These are phyloP conservation scores for Musa acuminata DNA, from an alignment of 176 grass and related monocot species.

Conservation along the genomic window DNA sequence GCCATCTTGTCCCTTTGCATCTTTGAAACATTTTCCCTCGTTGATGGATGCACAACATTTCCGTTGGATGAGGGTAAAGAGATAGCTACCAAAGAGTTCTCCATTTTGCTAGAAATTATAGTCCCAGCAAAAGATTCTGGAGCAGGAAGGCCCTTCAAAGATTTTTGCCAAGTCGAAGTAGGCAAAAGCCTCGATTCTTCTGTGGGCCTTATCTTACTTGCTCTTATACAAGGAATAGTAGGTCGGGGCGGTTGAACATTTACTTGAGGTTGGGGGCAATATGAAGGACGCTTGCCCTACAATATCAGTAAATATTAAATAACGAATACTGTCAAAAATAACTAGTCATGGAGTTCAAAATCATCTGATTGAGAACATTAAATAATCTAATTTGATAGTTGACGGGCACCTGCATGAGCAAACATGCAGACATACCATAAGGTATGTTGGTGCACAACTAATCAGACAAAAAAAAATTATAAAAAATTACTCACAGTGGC, in stretches of 20 bases:
- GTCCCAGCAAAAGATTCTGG: slow-evolving; percentile 17
- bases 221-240: slow-evolving; percentile 25
- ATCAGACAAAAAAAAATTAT: too few species aligned
- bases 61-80: slow-evolving; percentile 12
- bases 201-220: slow-evolving; percentile 24
- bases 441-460: too few species aligned
- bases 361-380: too few species aligned
- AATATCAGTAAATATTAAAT: slow-evolving; percentile 17
- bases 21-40: slow-evolving; percentile 15
- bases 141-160: slow-evolving; percentile 23
- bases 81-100: background rate
- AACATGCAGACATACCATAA: too few species aligned
- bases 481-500: too few species aligned
- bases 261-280: slow-evolving; percentile 25
- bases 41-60: slow-evolving; percentile 3
- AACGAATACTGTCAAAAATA: slow-evolving; percentile 18
- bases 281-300: slow-evolving; percentile 50
- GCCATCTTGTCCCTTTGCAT: background rate
- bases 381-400: too few species aligned
- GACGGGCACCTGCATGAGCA: too few species aligned
- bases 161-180: slow-evolving; percentile 25
- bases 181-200: slow-evolving; percentile 19
- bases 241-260: slow-evolving; percentile 19
- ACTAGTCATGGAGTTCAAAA: background rate
- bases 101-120: slow-evolving; percentile 10